Percentiles rank a stretch among this genome's conserved stretches.
Conservation (phyloP, 2,329 filamentous ascomycete species). For the Clarireedia sp. region DNA sequence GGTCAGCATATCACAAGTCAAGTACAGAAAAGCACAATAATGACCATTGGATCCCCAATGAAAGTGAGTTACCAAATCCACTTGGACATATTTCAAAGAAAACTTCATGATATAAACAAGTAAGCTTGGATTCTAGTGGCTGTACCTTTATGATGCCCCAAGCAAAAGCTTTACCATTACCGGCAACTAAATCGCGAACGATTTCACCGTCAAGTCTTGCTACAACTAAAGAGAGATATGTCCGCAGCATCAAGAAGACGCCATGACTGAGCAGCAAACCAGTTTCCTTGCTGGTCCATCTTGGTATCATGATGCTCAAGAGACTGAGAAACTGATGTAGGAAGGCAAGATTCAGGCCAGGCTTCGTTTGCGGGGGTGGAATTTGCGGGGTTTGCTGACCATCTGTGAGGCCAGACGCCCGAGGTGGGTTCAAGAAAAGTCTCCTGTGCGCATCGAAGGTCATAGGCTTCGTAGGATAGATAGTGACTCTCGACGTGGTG, state of each 20-base stretch:
- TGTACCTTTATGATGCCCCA: slow-evolving; percentile 75
- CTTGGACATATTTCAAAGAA: slow-evolving; percentile 1
- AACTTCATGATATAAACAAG: not conserved
- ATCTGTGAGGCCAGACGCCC: slow-evolving; percentile 69
- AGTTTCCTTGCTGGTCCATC: slow-evolving; percentile 93
- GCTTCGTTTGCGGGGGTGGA: slow-evolving; percentile 83
- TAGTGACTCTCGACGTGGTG: slow-evolving; percentile 81
- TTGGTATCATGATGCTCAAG: slow-evolving; percentile 94
- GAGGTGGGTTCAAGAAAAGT: slow-evolving; percentile 83
- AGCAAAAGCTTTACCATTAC: slow-evolving; percentile 80
- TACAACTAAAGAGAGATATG: slow-evolving; percentile 88
- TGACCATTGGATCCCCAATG: not conserved
- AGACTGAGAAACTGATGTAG: slow-evolving; percentile 93
- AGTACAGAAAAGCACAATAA: not conserved
- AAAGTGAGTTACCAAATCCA: slow-evolving; percentile 6
- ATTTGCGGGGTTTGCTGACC: slow-evolving; percentile 54
- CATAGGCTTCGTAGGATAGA: slow-evolving; percentile 79
- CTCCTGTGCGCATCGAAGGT: slow-evolving; percentile 95
- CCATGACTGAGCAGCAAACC: slow-evolving; percentile 83
- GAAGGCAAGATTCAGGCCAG: slow-evolving; percentile 90
- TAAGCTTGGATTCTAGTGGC: not conserved
- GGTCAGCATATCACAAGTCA: slow-evolving; percentile 1
- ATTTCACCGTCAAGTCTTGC: slow-evolving; percentile 92
- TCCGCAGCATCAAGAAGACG: slow-evolving; percentile 81
- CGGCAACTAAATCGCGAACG: slow-evolving; percentile 90